Evolutionary conservation across 2,329 filamentous ascomycete species (phyloP).

Genomic region (Botryotinia narcissicola): DNA sequence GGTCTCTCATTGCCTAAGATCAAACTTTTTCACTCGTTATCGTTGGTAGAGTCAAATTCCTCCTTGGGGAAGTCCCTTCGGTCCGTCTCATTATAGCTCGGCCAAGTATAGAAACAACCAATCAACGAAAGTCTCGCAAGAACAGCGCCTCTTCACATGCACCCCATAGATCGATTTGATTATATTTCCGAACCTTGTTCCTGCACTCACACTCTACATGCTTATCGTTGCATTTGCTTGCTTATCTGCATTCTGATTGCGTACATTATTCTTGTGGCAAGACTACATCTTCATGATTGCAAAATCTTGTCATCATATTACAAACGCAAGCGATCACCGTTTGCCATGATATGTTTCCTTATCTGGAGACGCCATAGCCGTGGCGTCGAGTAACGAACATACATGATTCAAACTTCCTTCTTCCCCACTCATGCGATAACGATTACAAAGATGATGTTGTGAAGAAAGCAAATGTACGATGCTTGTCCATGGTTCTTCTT

Average conservation of each 20-base stretch:
- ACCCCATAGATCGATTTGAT: not conserved
- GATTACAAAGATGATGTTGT: not conserved
- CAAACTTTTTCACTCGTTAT: not conserved
- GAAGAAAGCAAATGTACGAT: not conserved
- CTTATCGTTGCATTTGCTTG: not conserved
- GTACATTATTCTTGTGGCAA: not conserved
- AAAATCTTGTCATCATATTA: not conserved
- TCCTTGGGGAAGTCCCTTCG: not conserved
- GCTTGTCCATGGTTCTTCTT: not conserved
- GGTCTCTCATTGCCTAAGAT: not conserved
- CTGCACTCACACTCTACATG: not conserved
- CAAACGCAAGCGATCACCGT: not conserved
- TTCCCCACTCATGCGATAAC: not conserved
- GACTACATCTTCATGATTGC: not conserved
- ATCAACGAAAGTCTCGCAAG: not conserved
- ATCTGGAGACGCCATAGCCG: not conserved
- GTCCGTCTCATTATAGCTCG: not conserved
- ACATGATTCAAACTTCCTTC: not conserved
- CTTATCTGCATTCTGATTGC: not conserved
- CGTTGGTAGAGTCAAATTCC: not conserved
- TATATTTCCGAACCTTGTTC: not conserved
- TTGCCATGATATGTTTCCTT: not conserved
- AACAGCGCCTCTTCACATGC: not conserved
- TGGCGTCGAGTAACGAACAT: not conserved
- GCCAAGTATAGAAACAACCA: not conserved